These are phyloP conservation scores for Backusella liffmaniae DNA, from an alignment of 192 early-diverging fungal genomes.

Conservation along the genomic window DNA sequence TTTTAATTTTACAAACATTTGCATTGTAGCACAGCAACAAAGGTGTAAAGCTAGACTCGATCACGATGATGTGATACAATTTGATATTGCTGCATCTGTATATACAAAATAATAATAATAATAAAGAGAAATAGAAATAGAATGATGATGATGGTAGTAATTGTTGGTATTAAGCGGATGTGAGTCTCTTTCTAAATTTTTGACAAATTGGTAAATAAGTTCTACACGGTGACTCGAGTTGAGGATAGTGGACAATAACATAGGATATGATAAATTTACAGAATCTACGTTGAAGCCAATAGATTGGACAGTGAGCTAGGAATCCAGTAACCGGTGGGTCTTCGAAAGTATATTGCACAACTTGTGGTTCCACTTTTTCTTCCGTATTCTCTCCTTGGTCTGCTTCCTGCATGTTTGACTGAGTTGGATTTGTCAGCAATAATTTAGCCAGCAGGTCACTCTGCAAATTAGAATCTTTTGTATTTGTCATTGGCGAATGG, in stretches of 20 bases:
- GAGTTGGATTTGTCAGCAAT: not conserved
- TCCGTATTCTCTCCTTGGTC: not conserved
- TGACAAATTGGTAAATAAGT: conserved; percentile 16
- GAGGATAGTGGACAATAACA: conserved; percentile 14
- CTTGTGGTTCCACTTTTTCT: not conserved
- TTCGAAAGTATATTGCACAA: not conserved
- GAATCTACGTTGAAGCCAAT: conserved; percentile 14
- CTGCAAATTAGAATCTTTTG: not conserved
- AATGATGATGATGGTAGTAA: not conserved
- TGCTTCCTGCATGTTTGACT: not conserved
- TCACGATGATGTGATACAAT: not conserved
- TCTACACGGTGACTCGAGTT: conserved; percentile 9
- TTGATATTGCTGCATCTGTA: not conserved
- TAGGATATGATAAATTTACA: conserved; percentile 11
- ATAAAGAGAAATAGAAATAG: not conserved
- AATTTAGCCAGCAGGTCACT: not conserved
- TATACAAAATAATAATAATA: not conserved
- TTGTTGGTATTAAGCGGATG: not conserved
- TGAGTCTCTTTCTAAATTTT: not conserved
- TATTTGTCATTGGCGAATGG: not conserved
- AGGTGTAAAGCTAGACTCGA: not conserved
- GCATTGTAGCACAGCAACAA: not conserved
- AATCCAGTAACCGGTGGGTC: not conserved
- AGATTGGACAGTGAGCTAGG: not conserved
- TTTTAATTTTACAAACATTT: not conserved